These are phyloP conservation scores for Neurospora cerealis DNA, from an alignment of 495 filamentous ascomycete genomes.

Conservation along the genomic window DNA sequence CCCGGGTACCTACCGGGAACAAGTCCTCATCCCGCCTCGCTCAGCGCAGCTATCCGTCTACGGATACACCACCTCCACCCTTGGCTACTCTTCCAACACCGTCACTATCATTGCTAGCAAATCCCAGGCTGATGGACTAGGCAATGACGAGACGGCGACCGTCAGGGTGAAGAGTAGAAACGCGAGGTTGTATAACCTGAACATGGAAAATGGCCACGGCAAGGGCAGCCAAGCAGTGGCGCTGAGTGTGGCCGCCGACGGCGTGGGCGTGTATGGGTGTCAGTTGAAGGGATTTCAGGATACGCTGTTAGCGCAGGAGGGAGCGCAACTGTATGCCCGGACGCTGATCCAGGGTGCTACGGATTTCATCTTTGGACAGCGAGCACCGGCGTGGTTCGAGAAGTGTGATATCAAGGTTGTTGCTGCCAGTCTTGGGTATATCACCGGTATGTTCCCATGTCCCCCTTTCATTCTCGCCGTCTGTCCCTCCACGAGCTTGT, in stretches of 20 bases:
- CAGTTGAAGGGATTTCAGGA: constrained; percentile 51
- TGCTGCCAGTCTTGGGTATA: constrained; percentile 33
- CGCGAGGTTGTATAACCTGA: constrained; percentile 53
- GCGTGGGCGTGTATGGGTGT: constrained; percentile 52
- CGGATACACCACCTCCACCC: constrained; percentile 49
- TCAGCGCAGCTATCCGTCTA: constrained; percentile 42
- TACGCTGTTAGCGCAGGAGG: constrained; percentile 49
- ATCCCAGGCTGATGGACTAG: constrained; percentile 31
- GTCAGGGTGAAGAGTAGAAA: constrained; percentile 41
- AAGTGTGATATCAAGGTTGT: constrained; percentile 45
- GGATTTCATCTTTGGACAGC: constrained; percentile 61
- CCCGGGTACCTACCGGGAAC: constrained; percentile 46
- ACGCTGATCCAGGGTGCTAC: constrained; percentile 49
- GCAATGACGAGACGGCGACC: constrained; percentile 42
- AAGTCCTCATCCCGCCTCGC: constrained; percentile 44
- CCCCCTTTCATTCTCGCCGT: neutral
- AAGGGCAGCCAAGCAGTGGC: constrained; percentile 50
- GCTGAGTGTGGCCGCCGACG: constrained; percentile 40
- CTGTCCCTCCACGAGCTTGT: neutral
- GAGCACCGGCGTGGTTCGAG: constrained; percentile 53
- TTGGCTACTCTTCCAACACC: constrained; percentile 44
- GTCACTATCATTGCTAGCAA: constrained; percentile 45
- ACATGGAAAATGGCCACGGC: constrained; percentile 47
- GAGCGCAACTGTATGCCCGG: constrained; percentile 46
- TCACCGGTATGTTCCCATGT: constrained; percentile 31